A percentile compares a stretch with the other conserved stretches of the same genome.
Conservation (phyloP, 2,329 filamentous ascomycete genomes). For the Bisporella sp. region DNA sequence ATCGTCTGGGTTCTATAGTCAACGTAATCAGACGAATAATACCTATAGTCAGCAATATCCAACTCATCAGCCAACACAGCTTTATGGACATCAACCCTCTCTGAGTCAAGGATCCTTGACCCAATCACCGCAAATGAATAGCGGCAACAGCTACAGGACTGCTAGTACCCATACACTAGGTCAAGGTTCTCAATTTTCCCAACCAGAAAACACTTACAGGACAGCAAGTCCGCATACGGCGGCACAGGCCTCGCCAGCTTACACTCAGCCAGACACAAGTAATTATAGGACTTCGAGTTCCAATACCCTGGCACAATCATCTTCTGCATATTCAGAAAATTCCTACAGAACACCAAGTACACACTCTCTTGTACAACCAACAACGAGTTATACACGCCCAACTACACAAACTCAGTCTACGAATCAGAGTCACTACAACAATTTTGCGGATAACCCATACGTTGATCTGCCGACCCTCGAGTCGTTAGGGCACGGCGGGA, state of each 20-base stretch:
- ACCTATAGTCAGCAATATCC: conserved; percentile 25
- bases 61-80: conserved; percentile 23
- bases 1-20: conserved; percentile 18
- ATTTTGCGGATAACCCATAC: conserved; percentile 23
- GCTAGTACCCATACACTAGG: conserved; percentile 18
- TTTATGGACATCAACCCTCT: conserved; percentile 24
- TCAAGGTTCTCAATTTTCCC: conserved; percentile 24
- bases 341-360: conserved; percentile 24
- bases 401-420: conserved; percentile 19
- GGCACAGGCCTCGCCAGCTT: conserved; percentile 23
- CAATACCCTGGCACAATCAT: conserved; percentile 20
- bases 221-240: conserved; percentile 24
- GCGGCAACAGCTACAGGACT: conserved; percentile 13
- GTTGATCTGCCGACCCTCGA: conserved; percentile 25
- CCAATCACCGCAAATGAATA: conserved; percentile 18
- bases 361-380: conserved; percentile 21
- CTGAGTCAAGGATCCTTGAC: neutral
- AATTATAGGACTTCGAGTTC: conserved; percentile 18
- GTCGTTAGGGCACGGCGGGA: conserved; percentile 19
- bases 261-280: conserved; percentile 9
- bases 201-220: conserved; percentile 22
- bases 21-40: conserved; percentile 14
- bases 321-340: conserved; percentile 24
- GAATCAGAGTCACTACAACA: conserved; percentile 23
- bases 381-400: conserved; percentile 22